A percentile compares a stretch with the other conserved stretches of the same genome.
Conservation (phyloP, 345 rosid genomes). For the Aquilaria sinensis region DNA sequence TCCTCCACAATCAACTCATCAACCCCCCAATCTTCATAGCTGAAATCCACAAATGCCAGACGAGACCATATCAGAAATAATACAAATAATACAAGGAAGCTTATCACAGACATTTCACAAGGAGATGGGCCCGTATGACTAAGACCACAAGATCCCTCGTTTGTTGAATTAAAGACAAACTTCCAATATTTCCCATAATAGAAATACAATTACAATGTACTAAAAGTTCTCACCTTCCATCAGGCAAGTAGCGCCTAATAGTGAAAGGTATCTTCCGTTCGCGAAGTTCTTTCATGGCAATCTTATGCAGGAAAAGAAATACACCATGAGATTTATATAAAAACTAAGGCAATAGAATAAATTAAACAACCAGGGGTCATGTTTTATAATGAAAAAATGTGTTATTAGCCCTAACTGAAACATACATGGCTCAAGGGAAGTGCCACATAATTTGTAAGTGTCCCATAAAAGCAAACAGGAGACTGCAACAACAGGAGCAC, state of each 20-base stretch:
- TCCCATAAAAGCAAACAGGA: no score
- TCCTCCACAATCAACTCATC: conserved; percentile 90
- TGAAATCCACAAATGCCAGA: conserved; percentile 15
- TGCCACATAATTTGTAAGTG: no score
- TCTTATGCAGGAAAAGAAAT: conserved; percentile 29
- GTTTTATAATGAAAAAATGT: no score
- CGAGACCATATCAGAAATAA: not conserved
- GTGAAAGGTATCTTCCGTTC: conserved; percentile 88
- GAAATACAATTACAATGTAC: not conserved
- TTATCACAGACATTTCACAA: not conserved
- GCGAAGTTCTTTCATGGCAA: conserved; percentile 89
- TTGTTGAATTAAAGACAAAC: not conserved
- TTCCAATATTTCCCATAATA: not conserved
- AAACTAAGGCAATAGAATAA: not conserved
- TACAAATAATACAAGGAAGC: not conserved
- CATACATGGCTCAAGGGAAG: no score
- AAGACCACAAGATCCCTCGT: conserved; percentile 1
- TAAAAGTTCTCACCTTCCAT: conserved; percentile 61
- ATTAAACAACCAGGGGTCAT: no score
- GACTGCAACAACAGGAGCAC: no score
- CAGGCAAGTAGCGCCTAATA: conserved; percentile 68
- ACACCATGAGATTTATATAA: not conserved
- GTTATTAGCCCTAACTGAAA: no score
- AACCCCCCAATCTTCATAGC: conserved; percentile 86
- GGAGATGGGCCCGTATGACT: not conserved